Evolutionary conservation across 495 filamentous ascomycete species (phyloP).

Genomic region (Aspergillus carlsbadensis): DNA sequence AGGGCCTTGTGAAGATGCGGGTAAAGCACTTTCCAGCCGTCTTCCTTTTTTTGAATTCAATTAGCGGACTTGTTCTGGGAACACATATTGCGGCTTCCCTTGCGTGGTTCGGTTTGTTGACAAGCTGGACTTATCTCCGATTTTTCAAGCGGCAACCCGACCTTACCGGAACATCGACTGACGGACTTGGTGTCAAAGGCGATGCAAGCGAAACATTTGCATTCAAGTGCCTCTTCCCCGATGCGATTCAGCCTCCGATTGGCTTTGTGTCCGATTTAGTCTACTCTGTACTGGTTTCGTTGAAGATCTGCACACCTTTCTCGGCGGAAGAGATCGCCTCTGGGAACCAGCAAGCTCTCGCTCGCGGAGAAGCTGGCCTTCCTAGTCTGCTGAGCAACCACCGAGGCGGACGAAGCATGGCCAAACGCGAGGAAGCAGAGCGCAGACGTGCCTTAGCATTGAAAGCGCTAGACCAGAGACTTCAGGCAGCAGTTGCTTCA

Average conservation of each 20-base stretch:
- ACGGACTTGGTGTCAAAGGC: slow-evolving; percentile 58
- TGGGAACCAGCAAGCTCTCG: slow-evolving; percentile 69
- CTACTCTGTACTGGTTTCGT: slow-evolving; percentile 68
- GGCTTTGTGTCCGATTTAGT: slow-evolving; percentile 69
- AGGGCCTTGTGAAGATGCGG: slow-evolving; percentile 81
- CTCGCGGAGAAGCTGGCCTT: slow-evolving; percentile 64
- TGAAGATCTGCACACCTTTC: slow-evolving; percentile 82
- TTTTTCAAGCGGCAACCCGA: slow-evolving; percentile 86
- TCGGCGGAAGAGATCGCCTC: slow-evolving; percentile 80
- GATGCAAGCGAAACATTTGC: slow-evolving; percentile 95
- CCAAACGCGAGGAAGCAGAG: slow-evolving; percentile 85
- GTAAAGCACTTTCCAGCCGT: slow-evolving; percentile 92
- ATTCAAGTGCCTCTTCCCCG: slow-evolving; percentile 94
- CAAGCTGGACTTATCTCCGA: slow-evolving; percentile 92
- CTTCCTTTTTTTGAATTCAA: slow-evolving; percentile 74
- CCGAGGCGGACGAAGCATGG: slow-evolving; percentile 40
- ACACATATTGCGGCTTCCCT: slow-evolving; percentile 83
- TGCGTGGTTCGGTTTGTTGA: slow-evolving; percentile 76
- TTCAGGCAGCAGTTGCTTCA: slow-evolving; percentile 73
- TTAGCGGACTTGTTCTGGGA: slow-evolving; percentile 77
- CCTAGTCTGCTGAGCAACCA: slow-evolving; percentile 56
- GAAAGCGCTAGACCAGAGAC: slow-evolving; percentile 85
- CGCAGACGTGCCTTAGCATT: slow-evolving; percentile 83
- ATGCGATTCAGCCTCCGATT: slow-evolving; percentile 75
- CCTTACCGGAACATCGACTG: slow-evolving; percentile 51